Evolutionary conservation across 2,329 filamentous ascomycete genomes (phyloP), one percentile per base, ranked within the genome.

Genomic region (Sporothrix euskadiensis): DNA sequence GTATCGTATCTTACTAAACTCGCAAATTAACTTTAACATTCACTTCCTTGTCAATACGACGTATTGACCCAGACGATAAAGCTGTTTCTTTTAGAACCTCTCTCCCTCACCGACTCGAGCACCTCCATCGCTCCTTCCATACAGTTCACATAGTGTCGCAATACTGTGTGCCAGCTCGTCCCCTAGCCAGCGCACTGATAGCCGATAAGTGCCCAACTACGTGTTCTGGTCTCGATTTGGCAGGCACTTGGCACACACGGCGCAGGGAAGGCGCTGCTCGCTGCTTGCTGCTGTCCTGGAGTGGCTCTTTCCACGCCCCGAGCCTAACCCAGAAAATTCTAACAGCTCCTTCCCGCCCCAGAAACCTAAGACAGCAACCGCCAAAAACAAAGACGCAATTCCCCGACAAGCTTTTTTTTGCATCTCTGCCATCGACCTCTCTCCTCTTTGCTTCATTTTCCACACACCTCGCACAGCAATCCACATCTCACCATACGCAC

Each of bases 181-280:
- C 44, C 65, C 65, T 35, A 12, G 65, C 65, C 65, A 52, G 65
- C 65, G n/a, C 65, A 52, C 65, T n/a, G 65, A 68, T 68, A 68
- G 30, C 30, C 41, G 68, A 69, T 69, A 69, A 69, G 47, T 57
- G 68, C 68, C 68, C 68, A 69, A 69, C 68, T 16, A 56, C 39
- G 61, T 47, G 61, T 26, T 66, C 39, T 66, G 22, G 61, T 66
- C 61, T 30, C 39, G 6, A 30, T 66, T 66, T 66, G 61, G 61
- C 39, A 66, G 61, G 61, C 61, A 47, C 61, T 66, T 47, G 61
- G 61, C 61, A 47, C 44, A 49, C 35, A 44, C 61, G 61, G 66
- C 14, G 22, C 10, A 35, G 14, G 57, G 44, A 68, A 52, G 44
- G 41, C 65, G 65, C 41, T 68, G 35, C 35, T 35, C 35, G 35